Evolutionary conservation across 75 land plant genomes (phyloP), one percentile per base, ranked within the genome.

Genomic region (Chamaecyparis obtusa): DNA sequence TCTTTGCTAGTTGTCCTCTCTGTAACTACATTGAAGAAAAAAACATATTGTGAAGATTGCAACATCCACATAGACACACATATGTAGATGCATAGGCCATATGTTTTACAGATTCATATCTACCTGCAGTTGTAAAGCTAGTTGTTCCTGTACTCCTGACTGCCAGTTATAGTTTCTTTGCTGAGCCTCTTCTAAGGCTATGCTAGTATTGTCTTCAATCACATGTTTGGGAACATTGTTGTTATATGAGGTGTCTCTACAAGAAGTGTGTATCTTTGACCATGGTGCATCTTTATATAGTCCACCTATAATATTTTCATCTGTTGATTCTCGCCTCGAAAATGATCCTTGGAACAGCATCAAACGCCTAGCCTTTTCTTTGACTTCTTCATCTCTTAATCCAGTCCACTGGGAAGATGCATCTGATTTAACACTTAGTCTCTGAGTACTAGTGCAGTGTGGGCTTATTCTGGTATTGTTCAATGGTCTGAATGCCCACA

Each of bases 91-190:
- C 46, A 33, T 39, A 36, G 16, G 41, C 17, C 5, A 43, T 39
- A 19, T 41, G 6, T 19, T 44, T 15, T 19, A 43, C 17, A 43
- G 43, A 6, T 43, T 39, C 10, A 9, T 10, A 10, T 79, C 3
- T 79, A 81, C 83, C 83, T 81, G 51, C 9, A 81, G 51, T n/a
- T 81, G 83, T 48, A 81, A 81, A 44, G 83, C 49, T 11, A 81
- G n/a, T 81, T 81, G 83, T 81, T 81, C 51, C 3, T 81, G 83
- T 46, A 81, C 49, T 21, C 83, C 83, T 24, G 83, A 81, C 14
- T 44, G 51, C 83, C 83, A 81, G 30, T 81, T 48, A 44, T 24
- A 81, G 48, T 41, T 44, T 1, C 32, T 19, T n/a, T 44, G 83
- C 27, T 81, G 83, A 44, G 49, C 14, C 1, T 79, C 48, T 79